These are phyloP conservation scores for Solanum pinnatisectum DNA, from an alignment of 257 asterid genomes.

Conservation along the genomic window DNA sequence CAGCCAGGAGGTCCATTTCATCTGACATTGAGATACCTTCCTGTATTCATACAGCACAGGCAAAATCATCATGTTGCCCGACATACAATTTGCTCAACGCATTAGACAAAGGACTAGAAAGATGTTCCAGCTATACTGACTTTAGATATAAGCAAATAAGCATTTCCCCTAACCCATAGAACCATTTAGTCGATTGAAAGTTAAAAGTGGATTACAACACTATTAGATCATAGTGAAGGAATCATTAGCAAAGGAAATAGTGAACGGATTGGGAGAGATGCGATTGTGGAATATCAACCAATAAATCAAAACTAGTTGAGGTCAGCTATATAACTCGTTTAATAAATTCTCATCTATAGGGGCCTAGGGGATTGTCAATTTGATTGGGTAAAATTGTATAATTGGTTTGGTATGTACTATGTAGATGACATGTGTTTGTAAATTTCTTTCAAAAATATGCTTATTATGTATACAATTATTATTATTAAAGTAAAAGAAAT, in stretches of 20 bases:
- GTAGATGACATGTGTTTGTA: neutral
- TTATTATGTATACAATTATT: neutral
- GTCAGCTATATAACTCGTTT: neutral
- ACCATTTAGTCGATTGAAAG: neutral
- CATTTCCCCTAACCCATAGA: neutral
- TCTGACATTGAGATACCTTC: constrained; percentile 76
- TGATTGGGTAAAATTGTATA: neutral
- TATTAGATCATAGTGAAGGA: neutral
- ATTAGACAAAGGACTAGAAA: neutral
- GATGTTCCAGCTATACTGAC: neutral
- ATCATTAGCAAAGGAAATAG: neutral
- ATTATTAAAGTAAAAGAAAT: neutral
- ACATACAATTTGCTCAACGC: neutral
- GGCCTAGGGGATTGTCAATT: neutral
- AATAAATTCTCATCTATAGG: neutral
- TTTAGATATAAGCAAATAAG: neutral
- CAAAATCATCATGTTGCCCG: neutral
- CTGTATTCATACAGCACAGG: constrained; percentile 24
- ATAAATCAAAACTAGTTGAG: neutral
- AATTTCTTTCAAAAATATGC: neutral
- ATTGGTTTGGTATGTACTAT: neutral
- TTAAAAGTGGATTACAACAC: neutral
- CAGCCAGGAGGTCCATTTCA: constrained; percentile 87
- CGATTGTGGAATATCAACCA: neutral
- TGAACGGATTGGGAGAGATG: neutral